phyloP scores from a whole-genome alignment of 1,284 basidiomycete genomes.

The Sutorius eximius region DNA sequence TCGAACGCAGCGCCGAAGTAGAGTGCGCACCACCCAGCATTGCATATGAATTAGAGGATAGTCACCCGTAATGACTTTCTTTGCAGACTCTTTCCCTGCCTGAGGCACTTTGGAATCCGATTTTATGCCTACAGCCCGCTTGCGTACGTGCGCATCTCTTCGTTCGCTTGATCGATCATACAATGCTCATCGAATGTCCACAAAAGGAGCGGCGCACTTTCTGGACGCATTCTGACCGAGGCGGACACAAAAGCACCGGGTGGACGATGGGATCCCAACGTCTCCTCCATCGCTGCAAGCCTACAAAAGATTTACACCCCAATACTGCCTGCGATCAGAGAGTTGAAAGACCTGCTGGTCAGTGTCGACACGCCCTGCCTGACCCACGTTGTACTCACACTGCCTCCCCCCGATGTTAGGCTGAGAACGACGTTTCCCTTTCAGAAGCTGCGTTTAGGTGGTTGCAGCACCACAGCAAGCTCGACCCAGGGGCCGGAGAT shows the following conservation, averaged over 20 bases:
- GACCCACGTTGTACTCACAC: not conserved
- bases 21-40: slow-evolving; percentile 29
- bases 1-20: slow-evolving; percentile 43
- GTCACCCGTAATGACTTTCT: not conserved
- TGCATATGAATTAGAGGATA: not conserved
- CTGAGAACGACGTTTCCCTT: slow-evolving; percentile 12
- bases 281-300: not conserved
- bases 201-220: slow-evolving; percentile 11
- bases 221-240: slow-evolving; percentile 12
- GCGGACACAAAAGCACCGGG: slow-evolving; percentile 4
- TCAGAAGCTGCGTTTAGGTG: slow-evolving; percentile 33
- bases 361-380: not conserved
- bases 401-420: slow-evolving; percentile 6
- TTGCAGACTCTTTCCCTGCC: slow-evolving; percentile 41
- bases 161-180: not conserved
- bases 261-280: slow-evolving; percentile 15
- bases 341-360: slow-evolving; percentile 17
- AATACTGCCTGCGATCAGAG: slow-evolving; percentile 16
- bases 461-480: slow-evolving; percentile 36
- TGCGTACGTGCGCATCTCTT: slow-evolving; percentile 33
- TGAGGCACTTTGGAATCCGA: slow-evolving; percentile 46
- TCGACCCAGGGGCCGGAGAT: slow-evolving; percentile 27
- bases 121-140: slow-evolving; percentile 53
- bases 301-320: slow-evolving; percentile 6
- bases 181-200: not conserved